phyloP scores from a whole-genome alignment of 192 early-diverging fungal genomes.

The Umbelopsis ramanniana region DNA sequence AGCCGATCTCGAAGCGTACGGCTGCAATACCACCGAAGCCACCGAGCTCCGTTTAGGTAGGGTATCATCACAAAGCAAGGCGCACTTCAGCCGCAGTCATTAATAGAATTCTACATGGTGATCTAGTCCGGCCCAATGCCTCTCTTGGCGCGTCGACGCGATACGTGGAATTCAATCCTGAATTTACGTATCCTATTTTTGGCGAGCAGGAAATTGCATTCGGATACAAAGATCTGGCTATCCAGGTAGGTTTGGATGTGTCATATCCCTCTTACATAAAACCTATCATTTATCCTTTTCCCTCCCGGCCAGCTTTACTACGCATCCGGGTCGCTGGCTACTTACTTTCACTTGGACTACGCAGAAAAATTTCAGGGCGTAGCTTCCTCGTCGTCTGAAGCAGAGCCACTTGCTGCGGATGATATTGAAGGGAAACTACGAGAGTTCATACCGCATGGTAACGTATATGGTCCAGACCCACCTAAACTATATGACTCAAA shows the following conservation, averaged over 20 bases:
- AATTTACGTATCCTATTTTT: slow-evolving; percentile 89
- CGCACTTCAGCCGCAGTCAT: no score
- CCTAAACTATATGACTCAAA: no score
- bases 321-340: slow-evolving; percentile 76
- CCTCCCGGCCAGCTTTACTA: slow-evolving; percentile 68
- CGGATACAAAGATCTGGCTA: slow-evolving; percentile 84
- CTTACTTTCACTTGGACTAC: slow-evolving; percentile 71
- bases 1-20: slow-evolving; percentile 29
- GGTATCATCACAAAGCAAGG: no score
- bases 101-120: neutral
- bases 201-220: slow-evolving; percentile 86
- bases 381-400: neutral
- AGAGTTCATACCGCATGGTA: slow-evolving; percentile 62
- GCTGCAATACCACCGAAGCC: slow-evolving; percentile 31
- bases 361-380: slow-evolving; percentile 61
- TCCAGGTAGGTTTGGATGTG: slow-evolving; percentile 49
- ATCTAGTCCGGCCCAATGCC: slow-evolving; percentile 19
- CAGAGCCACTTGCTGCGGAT: slow-evolving; percentile 57
- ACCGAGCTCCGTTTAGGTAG: slow-evolving; percentile 34
- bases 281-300: neutral
- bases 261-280: neutral
- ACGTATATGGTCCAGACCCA: neutral
- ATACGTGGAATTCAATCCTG: slow-evolving; percentile 70
- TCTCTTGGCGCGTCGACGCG: neutral
- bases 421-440: slow-evolving; percentile 64